Conservation (phyloP, 2,329 filamentous ascomycete species). For the Botrytis pseudocinerea region DNA sequence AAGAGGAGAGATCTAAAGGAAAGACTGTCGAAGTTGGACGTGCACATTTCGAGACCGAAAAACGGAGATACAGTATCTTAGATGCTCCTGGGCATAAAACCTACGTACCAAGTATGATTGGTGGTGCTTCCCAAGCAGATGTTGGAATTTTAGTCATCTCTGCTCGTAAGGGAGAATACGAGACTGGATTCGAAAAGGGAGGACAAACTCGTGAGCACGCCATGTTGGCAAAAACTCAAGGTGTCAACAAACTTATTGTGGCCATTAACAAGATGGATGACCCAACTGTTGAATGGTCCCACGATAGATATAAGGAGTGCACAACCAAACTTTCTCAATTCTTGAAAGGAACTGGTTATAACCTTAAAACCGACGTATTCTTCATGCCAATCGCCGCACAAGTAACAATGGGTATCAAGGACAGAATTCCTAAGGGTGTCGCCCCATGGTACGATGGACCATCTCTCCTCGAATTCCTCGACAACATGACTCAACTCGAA, state of each 20-base stretch:
- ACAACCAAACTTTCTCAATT: constrained; percentile 83
- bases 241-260: constrained; percentile 93
- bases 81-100: constrained; percentile 98
- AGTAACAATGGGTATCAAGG: constrained; percentile 81
- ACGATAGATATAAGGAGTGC: constrained; percentile 91
- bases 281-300: constrained; percentile 90
- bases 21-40: constrained; percentile 98
- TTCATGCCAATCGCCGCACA: constrained; percentile 98
- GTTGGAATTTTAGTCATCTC: constrained; percentile 95
- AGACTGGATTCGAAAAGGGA: constrained; percentile 95
- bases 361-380: constrained; percentile 86
- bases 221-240: constrained; percentile 95
- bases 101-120: constrained; percentile 98
- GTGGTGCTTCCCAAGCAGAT: constrained; percentile 88
- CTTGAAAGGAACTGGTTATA: constrained; percentile 90
- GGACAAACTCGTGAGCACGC: constrained; percentile 97
- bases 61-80: constrained; percentile 92
- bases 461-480: constrained; percentile 92
- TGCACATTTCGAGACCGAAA: constrained; percentile 95
- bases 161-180: constrained; percentile 96
- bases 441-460: constrained; percentile 86
- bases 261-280: constrained; percentile 99
- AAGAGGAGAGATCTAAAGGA: constrained; percentile 92
- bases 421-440: constrained; percentile 73
- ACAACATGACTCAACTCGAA: constrained; percentile 87